Base-by-base conservation (phyloP, 129 eudicot genomes). In the Apium graveolens region DNA sequence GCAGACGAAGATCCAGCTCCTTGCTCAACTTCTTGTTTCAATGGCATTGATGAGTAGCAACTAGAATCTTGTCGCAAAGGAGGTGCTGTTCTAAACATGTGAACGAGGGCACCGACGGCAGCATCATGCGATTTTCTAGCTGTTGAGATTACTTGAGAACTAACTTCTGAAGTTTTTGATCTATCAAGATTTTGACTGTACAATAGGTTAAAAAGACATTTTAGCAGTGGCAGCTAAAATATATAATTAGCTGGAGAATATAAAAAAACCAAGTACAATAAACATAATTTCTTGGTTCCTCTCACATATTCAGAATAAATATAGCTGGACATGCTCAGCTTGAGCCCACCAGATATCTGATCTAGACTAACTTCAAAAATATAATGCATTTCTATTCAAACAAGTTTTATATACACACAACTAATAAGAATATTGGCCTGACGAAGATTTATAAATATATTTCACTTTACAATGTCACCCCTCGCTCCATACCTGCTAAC, bases 31-130 rank as follows among this genome's bases (percentile, higher is more conserved):
- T 76, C 90, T 46, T 69, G 55, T 38, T 80, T 91, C 41, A 71
- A 82, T 72, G 93, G 82, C 32, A 73, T 82, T 10, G 86, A 60
- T 27, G 87, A 78, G 74, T 86, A 87, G 71, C 86, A 86, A 74
- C 92, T 87, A 16, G 91, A 90, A 76, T 90, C 97, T 84, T 90
- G 96, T 16, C 89, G 90, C 49, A 96, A 88, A 43, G 99, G 97
- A 55, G 99, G 97, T 70, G 99, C 99, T 11, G 97, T 88, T 82
- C 92, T 89, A 48, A 96, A 85, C 99, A 96, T 92, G 70, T 91
- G 97, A 57, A 92, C 96, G 44, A 96, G 99, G 78, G 92, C 97
- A 43, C 95, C 97, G 31, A 92, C 94, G 60, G 99, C 97, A 44
- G 97, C 92, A 57, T 92, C 99, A 76, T 96, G 99, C 68, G 97